Conservation (phyloP, 2,329 filamentous ascomycete genomes). For the Pseudogymnoascus verrucosus region DNA sequence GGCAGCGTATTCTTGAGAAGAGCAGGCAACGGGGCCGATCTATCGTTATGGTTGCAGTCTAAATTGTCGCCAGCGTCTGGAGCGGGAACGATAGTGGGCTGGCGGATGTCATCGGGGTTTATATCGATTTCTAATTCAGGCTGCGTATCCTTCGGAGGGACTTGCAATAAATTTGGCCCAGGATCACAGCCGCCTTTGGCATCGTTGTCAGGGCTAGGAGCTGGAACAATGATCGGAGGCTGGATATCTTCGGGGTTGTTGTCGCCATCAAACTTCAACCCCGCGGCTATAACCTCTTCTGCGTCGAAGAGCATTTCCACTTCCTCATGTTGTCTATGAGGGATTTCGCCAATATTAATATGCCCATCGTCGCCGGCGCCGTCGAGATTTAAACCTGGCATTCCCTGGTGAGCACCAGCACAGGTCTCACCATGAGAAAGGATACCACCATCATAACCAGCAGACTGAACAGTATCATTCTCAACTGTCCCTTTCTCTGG, state of each 20-base stretch:
- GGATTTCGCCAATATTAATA: not conserved
- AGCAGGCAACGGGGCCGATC: too few relatives aligned
- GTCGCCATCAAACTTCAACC: not conserved
- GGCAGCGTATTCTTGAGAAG: not conserved
- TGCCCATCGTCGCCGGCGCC: not conserved
- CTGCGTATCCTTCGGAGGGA: too few relatives aligned
- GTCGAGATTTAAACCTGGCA: too few relatives aligned
- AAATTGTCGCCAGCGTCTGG: not conserved
- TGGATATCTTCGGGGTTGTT: not conserved
- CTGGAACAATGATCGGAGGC: not conserved
- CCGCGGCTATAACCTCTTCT: not conserved
- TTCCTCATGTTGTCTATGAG: not conserved
- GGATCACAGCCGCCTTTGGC: too few relatives aligned
- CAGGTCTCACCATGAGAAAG: not conserved
- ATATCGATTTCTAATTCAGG: not conserved
- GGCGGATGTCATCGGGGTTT: not conserved
- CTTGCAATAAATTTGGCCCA: too few relatives aligned
- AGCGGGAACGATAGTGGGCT: not conserved
- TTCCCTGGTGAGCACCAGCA: not conserved
- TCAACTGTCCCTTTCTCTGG: not conserved
- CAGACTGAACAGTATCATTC: not conserved
- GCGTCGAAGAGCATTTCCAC: not conserved
- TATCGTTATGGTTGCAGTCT: too few relatives aligned
- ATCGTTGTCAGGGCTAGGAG: too few relatives aligned
- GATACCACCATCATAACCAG: not conserved